Base-by-base conservation (phyloP, 768 basidiomycete species). In the Trametes gibbosa region DNA sequence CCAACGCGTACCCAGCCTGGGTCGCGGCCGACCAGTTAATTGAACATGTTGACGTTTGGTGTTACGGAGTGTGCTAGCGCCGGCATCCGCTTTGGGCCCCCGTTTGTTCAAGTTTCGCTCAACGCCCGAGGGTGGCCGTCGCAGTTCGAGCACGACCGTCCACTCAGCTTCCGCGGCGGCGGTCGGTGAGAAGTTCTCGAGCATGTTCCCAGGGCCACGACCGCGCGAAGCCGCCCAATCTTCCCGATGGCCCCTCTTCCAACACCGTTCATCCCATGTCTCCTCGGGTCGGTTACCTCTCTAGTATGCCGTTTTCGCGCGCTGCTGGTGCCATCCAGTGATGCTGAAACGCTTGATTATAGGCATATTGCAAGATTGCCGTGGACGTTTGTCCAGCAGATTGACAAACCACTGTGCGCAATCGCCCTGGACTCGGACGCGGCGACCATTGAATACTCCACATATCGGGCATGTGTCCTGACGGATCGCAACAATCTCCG, bases 401-500 rank as follows among this genome's bases (percentile, higher is more conserved):
- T 42, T 13, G 50, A 46, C 35, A 47, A 10, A 27, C n/a, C 4
- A 21, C 48, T 41, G 49, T 40, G 53, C 21, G 53, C 54, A 50
- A 35, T 42, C 49, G 40, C 32, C 21, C 40, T 60, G 40, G 40
- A 45, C 42, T 55, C 59, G 53, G 53, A 50, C 45, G 32, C 45
- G 19, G 45, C 34, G 14, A 19, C n/a, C 35, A 32, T 16, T 58
- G 37, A 24, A 45, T 40, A 19, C 17, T 9, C 50, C 25, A 45
- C 59, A 29, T 47, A 10, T 37, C 21, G 29, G 14, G 14, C 25
- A 17, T 47, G 52, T 48, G 40, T 19, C 32, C 42, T 60, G 59
- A 60, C 53, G 59, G 59, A 60, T 60, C 59, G 53, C 59, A 60
- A 60, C 59, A 60, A 54, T 60, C 53, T 50, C 59, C 53, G 59